Percentiles rank a stretch among this genome's conserved stretches.
Conservation (phyloP, 139 green algal species). For the Chlorella ohadii region DNA sequence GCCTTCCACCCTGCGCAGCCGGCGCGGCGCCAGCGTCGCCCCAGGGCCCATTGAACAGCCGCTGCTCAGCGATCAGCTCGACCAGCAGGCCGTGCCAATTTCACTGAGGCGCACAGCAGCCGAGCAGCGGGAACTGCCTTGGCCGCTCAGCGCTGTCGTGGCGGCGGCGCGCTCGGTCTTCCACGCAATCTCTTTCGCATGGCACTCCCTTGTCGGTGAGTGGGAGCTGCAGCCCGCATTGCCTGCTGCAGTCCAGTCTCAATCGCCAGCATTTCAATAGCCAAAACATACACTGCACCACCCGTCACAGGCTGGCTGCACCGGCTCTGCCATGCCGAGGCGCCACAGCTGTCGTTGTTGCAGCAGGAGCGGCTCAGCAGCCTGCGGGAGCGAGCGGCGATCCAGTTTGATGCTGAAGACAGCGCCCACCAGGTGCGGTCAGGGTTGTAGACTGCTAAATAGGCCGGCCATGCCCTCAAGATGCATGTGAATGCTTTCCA, state of each 20-base stretch:
- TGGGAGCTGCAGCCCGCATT: too few relatives aligned
- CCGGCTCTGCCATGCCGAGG: background rate
- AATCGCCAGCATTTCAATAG: too few relatives aligned
- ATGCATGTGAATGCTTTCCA: background rate
- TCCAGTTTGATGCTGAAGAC: conserved; percentile 41
- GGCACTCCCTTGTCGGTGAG: background rate
- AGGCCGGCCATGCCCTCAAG: background rate
- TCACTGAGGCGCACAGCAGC: background rate
- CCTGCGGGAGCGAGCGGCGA: conserved; percentile 39
- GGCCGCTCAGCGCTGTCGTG: background rate
- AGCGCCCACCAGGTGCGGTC: background rate
- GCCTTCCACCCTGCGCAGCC: background rate
- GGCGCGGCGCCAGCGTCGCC: background rate
- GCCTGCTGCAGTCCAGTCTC: too few relatives aligned
- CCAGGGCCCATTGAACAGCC: background rate
- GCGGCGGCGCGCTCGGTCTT: background rate
- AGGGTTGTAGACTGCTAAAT: background rate
- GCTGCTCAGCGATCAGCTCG: background rate
- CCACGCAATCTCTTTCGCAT: background rate
- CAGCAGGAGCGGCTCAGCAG: conserved; percentile 51
- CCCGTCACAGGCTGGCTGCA: background rate
- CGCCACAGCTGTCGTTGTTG: background rate
- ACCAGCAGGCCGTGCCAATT: background rate
- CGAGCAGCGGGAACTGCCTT: conserved; percentile 1
- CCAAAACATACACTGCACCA: too few relatives aligned